Evolutionary conservation across 2,329 filamentous ascomycete genomes (phyloP), one percentile per base, ranked within the genome.

Genomic region (Paecilomyces sp.): DNA sequence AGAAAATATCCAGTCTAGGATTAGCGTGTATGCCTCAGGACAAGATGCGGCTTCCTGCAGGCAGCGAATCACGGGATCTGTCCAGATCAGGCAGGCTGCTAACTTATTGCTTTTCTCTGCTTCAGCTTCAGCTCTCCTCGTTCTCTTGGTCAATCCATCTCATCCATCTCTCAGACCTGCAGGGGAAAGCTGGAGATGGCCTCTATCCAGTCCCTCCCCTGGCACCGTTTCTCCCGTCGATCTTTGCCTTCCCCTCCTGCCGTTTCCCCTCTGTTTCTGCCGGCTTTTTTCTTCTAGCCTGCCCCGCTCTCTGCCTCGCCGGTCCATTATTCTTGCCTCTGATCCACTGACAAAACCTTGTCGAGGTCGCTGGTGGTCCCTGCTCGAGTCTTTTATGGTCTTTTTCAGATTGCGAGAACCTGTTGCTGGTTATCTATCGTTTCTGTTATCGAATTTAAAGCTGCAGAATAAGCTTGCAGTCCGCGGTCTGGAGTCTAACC

Each of bases 251-350:
- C 51, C 51, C 51, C 51, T 53, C 51, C 18, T 25, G 51, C 51
- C 51, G 51, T 53, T 53, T 30, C 51, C 22, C 51, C 22, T 53
- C 51, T 53, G 24, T 53, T 53, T 53, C 51, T 53, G 51, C 51
- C 51, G 51, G 51, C 24, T 53, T 53, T 53, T 53, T 53, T 53
- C 51, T 53, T 53, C 51, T 53, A 53, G 51, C 51, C 51, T 53
- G 51, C 51, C 51, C 51, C 51, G 51, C 51, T 28, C 51, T 28
- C 22, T 30, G 9, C 4, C 51, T 53, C n/a, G 51, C 24, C 51
- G 22, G 24, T 28, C 51, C 51, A 53, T 25, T 30, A 9, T 33
- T 33, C 51, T 53, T 53, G 41, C 22, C 51, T 30, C 24, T 30
- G 51, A 28, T 53, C 51, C 51, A 53, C 51, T 53, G 51, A 24